Evolutionary conservation across 2,329 filamentous ascomycete genomes (phyloP), one percentile per base, ranked within the genome.

Genomic region (Claviceps monticola): DNA sequence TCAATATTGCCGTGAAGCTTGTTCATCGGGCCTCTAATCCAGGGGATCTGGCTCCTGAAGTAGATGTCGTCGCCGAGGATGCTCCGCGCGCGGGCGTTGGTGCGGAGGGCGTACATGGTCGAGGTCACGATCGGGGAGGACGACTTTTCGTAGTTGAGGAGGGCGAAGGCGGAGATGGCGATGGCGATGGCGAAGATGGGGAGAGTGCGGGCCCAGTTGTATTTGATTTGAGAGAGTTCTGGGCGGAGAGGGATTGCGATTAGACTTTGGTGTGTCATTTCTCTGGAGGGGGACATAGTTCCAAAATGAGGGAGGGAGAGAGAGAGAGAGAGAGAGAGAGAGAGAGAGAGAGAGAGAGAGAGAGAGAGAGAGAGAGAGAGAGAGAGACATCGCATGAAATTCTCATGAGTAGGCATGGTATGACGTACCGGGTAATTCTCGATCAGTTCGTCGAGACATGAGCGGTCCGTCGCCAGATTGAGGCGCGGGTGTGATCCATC

Each of bases 91-190:
- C 74, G 71, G 2, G 79, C 71, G 53, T 84, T 88, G 2, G 87
- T 94, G 57, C 93, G 86, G 56, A 98, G 78, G 1, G 91, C 86
- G 74, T 97, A 98, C 29, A 98, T 79, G 4, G 89, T 93, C 51
- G 86, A 88, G 51, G 82, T 82, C n/a, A 96, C 86, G 34, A 91
- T 79, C 51, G 86, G 86, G 26, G 83, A 88, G n/a, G 86, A 88
- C 53, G 83, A 81, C 68, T 96, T 96, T 68, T 98, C 91, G 79
- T 98, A 97, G 78, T 98, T 98, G 84, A 98, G 97, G 68, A 98
- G 96, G 59, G 85, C 88, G 54, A 94, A 72, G 58, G 83, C 83
- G 58, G 83, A 84, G 51, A 76, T 74, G 48, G 79, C 78, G 59
- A 95, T 80, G 56, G 88, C 73, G 56, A 78, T 68, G 50, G 84